These are phyloP conservation scores for Amphibolis antarctica DNA, from an alignment of 106 monocot species.

Conservation along the genomic window DNA sequence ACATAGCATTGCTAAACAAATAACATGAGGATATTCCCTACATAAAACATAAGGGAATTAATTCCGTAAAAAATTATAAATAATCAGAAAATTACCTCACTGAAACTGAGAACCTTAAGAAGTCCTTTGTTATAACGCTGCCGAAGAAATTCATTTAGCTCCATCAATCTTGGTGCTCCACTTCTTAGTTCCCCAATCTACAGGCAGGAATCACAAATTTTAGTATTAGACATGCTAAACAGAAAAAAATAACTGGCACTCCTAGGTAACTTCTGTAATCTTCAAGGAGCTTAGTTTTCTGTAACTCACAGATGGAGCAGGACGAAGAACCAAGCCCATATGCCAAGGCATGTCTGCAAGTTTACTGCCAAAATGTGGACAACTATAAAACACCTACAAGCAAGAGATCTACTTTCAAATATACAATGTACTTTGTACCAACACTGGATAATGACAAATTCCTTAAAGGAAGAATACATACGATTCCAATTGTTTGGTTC, in stretches of 20 bases:
- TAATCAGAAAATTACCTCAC: conserved; percentile 50
- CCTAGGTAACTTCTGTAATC: background rate
- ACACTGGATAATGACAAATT: background rate
- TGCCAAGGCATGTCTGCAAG: conserved; percentile 99
- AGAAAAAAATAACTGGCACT: background rate
- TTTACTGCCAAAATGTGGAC: conserved; percentile 99
- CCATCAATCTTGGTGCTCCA: conserved; percentile 81
- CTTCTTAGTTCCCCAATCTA: conserved; percentile 96
- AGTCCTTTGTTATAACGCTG: conserved; percentile 56
- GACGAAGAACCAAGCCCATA: conserved; percentile 95
- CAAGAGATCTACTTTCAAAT: background rate
- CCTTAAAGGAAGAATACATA: conserved; percentile 18
- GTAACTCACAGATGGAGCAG: conserved; percentile 70
- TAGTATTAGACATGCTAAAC: conserved; percentile 1
- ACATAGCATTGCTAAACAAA: background rate
- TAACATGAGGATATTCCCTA: background rate
- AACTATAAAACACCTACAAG: conserved; percentile 89
- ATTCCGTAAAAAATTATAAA: background rate
- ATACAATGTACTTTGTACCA: background rate
- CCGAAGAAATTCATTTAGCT: conserved; percentile 86
- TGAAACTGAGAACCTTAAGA: conserved; percentile 92
- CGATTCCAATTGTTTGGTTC: conserved; percentile 79
- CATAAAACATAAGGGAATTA: background rate
- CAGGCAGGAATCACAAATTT: background rate
- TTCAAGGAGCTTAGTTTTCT: background rate